These are phyloP conservation scores for Metschnikowia gruessii DNA, from an alignment of 805 yeast species.

Conservation along the genomic window DNA sequence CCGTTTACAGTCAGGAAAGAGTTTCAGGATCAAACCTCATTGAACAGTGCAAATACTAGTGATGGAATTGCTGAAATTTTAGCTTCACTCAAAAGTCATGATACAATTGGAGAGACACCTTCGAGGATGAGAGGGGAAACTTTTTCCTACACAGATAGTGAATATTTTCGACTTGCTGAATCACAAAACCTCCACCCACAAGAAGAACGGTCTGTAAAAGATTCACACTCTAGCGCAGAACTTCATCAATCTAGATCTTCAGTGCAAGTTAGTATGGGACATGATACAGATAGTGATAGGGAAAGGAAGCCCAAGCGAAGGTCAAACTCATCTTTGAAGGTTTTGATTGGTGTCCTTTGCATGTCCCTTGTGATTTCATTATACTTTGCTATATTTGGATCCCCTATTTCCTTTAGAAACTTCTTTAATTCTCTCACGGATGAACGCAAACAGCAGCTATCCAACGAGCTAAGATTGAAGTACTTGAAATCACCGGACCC, in stretches of 20 bases:
- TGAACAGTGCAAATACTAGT: background rate
- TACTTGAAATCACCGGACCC: background rate
- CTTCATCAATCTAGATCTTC: background rate
- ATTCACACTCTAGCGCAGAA: background rate
- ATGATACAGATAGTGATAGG: background rate
- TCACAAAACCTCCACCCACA: background rate
- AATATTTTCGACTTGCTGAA: slow-evolving; percentile 1
- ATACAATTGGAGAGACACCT: background rate
- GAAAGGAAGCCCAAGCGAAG: background rate
- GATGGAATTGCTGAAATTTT: background rate
- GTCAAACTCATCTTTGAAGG: background rate
- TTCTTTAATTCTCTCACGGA: slow-evolving; percentile 8
- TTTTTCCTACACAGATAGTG: slow-evolving; percentile 6
- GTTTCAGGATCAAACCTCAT: background rate
- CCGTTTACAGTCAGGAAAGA: background rate
- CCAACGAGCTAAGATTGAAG: slow-evolving; percentile 6
- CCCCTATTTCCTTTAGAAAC: slow-evolving; percentile 10
- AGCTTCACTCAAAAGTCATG: background rate
- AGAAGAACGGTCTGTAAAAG: background rate
- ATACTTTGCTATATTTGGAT: slow-evolving; percentile 10
- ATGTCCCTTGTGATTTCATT: slow-evolving; percentile 3
- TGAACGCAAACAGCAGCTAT: slow-evolving; percentile 3
- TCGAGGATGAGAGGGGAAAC: background rate
- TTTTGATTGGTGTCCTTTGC: slow-evolving; percentile 3
- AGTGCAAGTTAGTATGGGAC: background rate